A percentile compares a stretch with the other conserved stretches of the same genome.
phyloP scores from a whole-genome alignment of 495 filamentous ascomycete species.

The Trichoderma erinaceum region DNA sequence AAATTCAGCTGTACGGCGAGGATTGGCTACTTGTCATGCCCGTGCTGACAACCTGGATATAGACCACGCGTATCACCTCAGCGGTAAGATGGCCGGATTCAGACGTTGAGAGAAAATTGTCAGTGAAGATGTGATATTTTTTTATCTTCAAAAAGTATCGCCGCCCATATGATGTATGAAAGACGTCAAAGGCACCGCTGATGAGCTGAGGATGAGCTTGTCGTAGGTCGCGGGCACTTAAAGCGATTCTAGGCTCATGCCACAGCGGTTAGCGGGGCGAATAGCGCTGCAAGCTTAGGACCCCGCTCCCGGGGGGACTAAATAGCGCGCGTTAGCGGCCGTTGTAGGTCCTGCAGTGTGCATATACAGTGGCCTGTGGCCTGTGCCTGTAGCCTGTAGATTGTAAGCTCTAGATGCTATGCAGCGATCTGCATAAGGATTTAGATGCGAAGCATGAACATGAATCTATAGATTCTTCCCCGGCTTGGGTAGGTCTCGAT shows the following conservation, averaged over 20 bases:
- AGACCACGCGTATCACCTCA: no score
- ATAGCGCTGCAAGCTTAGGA: not conserved
- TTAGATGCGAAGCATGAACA: not conserved
- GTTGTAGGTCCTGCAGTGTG: not conserved
- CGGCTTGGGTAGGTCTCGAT: not conserved
- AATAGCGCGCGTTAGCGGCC: not conserved
- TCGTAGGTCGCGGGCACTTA: not conserved
- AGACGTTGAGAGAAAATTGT: not conserved
- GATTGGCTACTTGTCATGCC: no score
- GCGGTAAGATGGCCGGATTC: not conserved
- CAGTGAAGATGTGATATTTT: not conserved
- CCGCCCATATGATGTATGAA: not conserved
- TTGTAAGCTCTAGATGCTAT: not conserved
- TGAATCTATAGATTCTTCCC: not conserved
- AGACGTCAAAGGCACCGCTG: slow-evolving; percentile 6
- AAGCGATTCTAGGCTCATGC: not conserved
- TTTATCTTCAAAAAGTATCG: not conserved
- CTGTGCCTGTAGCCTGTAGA: not conserved
- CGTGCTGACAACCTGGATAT: no score
- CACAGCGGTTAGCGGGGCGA: not conserved
- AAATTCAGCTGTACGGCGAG: no score
- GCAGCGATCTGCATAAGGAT: no score
- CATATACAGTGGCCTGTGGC: not conserved
- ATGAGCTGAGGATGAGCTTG: not conserved
- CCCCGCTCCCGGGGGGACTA: not conserved